Conservation (phyloP, 306 rosid species). For the Crataegus laevigata region DNA sequence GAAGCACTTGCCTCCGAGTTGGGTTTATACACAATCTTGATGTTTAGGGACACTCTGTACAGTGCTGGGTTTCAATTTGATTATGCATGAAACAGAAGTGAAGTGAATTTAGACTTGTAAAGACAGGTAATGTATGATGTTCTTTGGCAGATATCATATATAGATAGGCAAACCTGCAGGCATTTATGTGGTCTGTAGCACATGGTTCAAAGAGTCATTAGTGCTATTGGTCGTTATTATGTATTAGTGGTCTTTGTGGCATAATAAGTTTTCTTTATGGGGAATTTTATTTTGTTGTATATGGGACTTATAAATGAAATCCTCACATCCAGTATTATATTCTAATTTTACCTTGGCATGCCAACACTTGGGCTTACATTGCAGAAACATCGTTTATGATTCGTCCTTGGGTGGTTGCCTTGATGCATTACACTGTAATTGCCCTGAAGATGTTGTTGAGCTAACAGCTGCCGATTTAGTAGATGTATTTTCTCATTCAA, state of each 20-base stretch:
- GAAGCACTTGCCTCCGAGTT: background rate
- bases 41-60: background rate
- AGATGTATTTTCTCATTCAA: constrained; percentile 46
- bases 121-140: background rate
- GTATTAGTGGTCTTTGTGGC: background rate
- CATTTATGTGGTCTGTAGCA: background rate
- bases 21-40: background rate
- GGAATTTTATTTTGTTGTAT: background rate
- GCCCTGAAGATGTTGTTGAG: constrained; percentile 65
- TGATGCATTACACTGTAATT: constrained; percentile 52
- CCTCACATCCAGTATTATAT: background rate
- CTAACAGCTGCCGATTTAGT: constrained; percentile 74
- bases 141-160: background rate
- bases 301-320: background rate
- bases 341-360: constrained; percentile 1
- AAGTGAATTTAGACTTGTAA: background rate
- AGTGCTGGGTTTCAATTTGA: background rate
- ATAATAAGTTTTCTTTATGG: background rate
- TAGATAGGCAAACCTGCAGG: background rate
- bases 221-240: background rate
- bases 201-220: background rate
- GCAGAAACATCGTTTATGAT: constrained; percentile 74
- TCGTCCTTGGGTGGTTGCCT: constrained; percentile 79
- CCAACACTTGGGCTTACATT: constrained; percentile 21
- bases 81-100: background rate